These are phyloP conservation scores for Polygonum aviculare DNA, from an alignment of 148 eudicot species.

Conservation along the genomic window DNA sequence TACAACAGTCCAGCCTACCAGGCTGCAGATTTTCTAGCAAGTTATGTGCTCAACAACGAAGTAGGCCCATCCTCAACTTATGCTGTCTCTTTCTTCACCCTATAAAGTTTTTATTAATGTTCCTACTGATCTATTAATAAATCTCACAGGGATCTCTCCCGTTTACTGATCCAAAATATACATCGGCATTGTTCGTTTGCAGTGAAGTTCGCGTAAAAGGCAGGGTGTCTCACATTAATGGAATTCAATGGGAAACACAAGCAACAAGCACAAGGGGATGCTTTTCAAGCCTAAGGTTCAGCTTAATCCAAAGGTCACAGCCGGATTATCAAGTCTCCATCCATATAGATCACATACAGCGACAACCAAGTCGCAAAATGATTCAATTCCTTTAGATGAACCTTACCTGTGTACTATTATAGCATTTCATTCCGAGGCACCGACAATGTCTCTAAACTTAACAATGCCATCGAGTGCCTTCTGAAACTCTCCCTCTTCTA, in stretches of 20 bases:
- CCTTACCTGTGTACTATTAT: neutral
- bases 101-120: no score
- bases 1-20: no score
- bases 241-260: neutral
- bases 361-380: neutral
- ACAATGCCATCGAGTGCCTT: slow-evolving; percentile 55
- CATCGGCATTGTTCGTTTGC: neutral
- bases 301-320: neutral
- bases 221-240: neutral
- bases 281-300: neutral
- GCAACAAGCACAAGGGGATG: slow-evolving; percentile 1
- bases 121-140: no score
- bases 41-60: no score
- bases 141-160: no score
- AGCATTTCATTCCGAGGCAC: neutral
- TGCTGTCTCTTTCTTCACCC: no score
- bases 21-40: no score
- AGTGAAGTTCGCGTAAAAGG: neutral
- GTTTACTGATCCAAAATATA: neutral
- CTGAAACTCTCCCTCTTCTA: slow-evolving; percentile 67
- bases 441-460: slow-evolving; percentile 38
- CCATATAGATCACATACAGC: neutral
- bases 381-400: neutral
- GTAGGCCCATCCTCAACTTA: no score
- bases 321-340: neutral